phyloP scores from a whole-genome alignment of 2,329 filamentous ascomycete genomes.

The Cladophialophora carrionii region DNA sequence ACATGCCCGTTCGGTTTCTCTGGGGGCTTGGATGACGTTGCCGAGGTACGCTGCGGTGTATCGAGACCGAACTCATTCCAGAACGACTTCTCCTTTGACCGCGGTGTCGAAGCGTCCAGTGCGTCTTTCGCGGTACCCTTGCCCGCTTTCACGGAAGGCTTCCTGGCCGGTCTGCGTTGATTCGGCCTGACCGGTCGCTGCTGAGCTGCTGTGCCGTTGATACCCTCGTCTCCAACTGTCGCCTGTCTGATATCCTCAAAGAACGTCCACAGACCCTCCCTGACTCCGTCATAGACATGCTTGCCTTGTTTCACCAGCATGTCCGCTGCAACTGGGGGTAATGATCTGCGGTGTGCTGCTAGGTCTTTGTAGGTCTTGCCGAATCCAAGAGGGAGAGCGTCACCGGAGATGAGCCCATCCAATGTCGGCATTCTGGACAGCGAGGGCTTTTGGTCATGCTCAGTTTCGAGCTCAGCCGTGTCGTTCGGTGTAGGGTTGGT shows the following conservation, averaged over 20 bases:
- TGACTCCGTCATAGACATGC: constrained; percentile 86
- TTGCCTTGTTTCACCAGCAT: constrained; percentile 63
- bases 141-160: constrained; percentile 43
- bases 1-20: constrained; percentile 29
- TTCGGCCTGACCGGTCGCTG: constrained; percentile 42
- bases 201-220: constrained; percentile 53
- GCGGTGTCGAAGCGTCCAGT: constrained; percentile 4
- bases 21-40: constrained; percentile 36
- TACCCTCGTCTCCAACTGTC: constrained; percentile 90
- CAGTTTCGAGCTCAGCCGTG: constrained; percentile 3
- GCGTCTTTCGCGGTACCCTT: neutral
- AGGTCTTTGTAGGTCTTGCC: constrained; percentile 44
- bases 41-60: constrained; percentile 47
- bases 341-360: constrained; percentile 47
- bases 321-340: constrained; percentile 54
- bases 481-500: neutral
- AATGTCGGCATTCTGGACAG: constrained; percentile 31
- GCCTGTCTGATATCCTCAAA: constrained; percentile 94
- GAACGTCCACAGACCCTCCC: constrained; percentile 88
- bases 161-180: constrained; percentile 47
- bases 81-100: constrained; percentile 51
- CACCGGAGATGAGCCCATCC: constrained; percentile 35
- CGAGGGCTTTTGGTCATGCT: constrained; percentile 9
- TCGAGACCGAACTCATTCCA: constrained; percentile 58
- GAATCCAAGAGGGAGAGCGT: constrained; percentile 33